Base-by-base conservation (phyloP, 306 rosid genomes). In the Carpinus fangiana region DNA sequence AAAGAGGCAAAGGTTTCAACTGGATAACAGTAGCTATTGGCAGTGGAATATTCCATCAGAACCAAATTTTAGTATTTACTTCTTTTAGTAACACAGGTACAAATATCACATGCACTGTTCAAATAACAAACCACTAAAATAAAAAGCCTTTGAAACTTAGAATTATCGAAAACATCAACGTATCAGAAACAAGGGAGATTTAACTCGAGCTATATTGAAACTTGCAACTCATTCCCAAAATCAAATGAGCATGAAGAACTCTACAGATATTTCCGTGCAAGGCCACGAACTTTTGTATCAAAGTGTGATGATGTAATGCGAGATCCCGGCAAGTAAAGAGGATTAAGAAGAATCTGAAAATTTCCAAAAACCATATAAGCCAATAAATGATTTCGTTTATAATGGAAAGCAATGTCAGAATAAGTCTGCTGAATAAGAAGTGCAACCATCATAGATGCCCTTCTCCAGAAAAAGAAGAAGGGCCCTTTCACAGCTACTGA, bases 211-310 rank as follows among this genome's bases (percentile, higher is more conserved):
- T 31, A 31, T 17, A 52, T 36, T 56, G 26, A 73, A 64, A 50
- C 79, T 61, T 34, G 80, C 43, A 60, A 78, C 74, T 65, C 48
- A 72, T 23, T 20, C 72, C 55, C 76, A 68, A 20, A 64, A 74
- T 31, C 81, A 38, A 64, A 59, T 9, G 62, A 78, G 62, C 83
- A 68, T 21, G 53, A 36, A 59, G 77, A 41, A 48, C 56, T 76
- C 88, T 88, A 94, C 77, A 94, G 82, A 85, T 92, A 89, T 78
- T 94, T 94, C 57, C 97, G 79, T 50, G 98, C 98, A 26, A 94
- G 97, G 36, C 96, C 97, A 9, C 98, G 93, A 13, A 94, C 98
- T 83, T 94, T 94, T 18, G 98, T 94, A 78, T 94, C 97, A 68
- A 94, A 94, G 82, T 92, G 98, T 14, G 98, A 92, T 41, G 98